phyloP scores from a whole-genome alignment of 352 stramenopile species.

The Pythium aristosporum region DNA sequence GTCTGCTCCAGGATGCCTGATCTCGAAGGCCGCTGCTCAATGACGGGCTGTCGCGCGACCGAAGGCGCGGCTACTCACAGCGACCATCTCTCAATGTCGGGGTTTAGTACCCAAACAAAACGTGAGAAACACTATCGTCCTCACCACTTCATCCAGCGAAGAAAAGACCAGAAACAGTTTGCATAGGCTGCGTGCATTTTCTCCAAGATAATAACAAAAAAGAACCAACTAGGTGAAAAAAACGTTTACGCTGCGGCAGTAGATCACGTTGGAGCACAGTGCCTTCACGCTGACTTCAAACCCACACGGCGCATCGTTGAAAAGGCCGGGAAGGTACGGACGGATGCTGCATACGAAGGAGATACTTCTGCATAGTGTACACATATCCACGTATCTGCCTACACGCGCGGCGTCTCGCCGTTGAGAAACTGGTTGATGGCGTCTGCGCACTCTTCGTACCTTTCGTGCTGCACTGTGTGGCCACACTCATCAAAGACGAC shows the following conservation, averaged over 20 bases:
- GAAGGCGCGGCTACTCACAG: neutral
- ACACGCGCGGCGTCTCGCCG: slow-evolving; percentile 7
- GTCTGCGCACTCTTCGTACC: slow-evolving; percentile 44
- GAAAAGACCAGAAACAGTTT: neutral
- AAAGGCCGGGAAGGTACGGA: no score
- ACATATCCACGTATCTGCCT: neutral
- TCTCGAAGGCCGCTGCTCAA: slow-evolving; percentile 37
- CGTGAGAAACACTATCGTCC: neutral
- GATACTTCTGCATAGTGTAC: neutral
- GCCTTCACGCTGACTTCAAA: neutral
- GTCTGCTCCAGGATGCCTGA: slow-evolving; percentile 39
- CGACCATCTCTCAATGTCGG: neutral
- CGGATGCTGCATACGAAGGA: no score
- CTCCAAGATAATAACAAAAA: neutral
- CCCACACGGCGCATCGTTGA: no score
- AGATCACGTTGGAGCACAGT: neutral
- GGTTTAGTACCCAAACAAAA: neutral
- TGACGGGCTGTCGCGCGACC: slow-evolving; percentile 1
- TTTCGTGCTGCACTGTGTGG: slow-evolving; percentile 73
- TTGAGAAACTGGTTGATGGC: slow-evolving; percentile 67
- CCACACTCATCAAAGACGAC: slow-evolving; percentile 64
- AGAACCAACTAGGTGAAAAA: slow-evolving; percentile 13
- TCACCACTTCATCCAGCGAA: neutral
- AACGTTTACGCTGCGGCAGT: neutral
- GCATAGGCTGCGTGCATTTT: neutral